These are phyloP conservation scores for Colletotrichum aenigma DNA, from an alignment of 2,329 filamentous ascomycete genomes.

Conservation along the genomic window DNA sequence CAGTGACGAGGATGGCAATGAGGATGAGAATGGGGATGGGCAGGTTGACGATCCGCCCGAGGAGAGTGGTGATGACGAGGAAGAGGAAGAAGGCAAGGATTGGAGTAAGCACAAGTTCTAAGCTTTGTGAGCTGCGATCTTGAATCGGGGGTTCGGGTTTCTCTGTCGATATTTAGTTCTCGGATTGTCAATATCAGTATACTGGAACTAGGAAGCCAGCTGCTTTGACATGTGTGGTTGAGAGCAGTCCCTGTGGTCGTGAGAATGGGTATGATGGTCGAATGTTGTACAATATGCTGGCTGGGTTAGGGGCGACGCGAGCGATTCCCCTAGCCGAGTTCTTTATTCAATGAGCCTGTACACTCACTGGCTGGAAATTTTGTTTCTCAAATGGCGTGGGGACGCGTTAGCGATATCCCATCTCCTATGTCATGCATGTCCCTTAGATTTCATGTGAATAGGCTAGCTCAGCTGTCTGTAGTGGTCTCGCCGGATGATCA, in stretches of 20 bases:
- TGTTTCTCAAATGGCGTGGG: neutral
- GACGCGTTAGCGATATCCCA: no score
- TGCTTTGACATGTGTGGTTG: neutral
- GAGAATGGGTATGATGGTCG: neutral
- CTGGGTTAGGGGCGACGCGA: neutral
- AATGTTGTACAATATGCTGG: neutral
- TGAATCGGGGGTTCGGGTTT: neutral
- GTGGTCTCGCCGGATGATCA: neutral
- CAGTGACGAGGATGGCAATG: conserved; percentile 30
- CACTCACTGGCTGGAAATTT: neutral
- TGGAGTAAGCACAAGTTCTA: conserved; percentile 18
- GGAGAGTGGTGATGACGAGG: conserved; percentile 18
- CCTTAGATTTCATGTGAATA: neutral
- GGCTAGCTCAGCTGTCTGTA: neutral
- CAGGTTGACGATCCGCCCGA: neutral
- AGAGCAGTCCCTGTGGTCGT: neutral
- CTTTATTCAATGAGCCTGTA: accelerated
- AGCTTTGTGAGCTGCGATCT: neutral
- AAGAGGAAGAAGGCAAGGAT: conserved; percentile 6
- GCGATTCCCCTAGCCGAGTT: accelerated
- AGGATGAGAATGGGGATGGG: neutral
- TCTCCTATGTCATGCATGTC: accelerated
- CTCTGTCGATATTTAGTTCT: neutral
- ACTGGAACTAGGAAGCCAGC: neutral
- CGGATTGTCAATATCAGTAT: neutral